These are phyloP conservation scores for Cucumis melo DNA, from an alignment of 306 rosid genomes.

Conservation along the genomic window DNA sequence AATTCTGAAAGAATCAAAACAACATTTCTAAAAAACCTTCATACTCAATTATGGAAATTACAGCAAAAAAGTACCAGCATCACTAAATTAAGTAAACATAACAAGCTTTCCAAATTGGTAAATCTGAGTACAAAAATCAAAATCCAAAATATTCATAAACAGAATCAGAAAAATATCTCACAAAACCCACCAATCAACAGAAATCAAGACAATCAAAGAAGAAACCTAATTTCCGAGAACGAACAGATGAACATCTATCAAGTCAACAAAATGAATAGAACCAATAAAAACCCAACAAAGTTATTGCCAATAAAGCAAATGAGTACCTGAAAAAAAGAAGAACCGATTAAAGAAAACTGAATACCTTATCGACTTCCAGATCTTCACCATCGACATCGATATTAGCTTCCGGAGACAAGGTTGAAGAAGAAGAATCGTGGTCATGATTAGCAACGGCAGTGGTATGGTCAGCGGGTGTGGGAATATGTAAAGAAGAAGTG, in stretches of 20 bases:
- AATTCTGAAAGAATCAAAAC: neutral
- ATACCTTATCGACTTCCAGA: slow-evolving; percentile 21
- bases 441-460: slow-evolving; percentile 13
- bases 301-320: neutral
- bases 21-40: neutral
- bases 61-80: neutral
- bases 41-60: neutral
- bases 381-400: slow-evolving; percentile 16
- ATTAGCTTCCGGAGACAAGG: slow-evolving; percentile 17
- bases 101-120: neutral
- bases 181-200: neutral
- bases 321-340: neutral
- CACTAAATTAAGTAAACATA: neutral
- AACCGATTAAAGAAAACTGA: neutral
- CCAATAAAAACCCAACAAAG: slow-evolving; percentile 1
- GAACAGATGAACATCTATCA: neutral
- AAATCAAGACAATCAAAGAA: neutral
- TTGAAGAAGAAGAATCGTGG: slow-evolving; percentile 13
- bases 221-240: neutral
- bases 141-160: neutral
- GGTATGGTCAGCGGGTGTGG: neutral
- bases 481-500: neutral
- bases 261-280: slow-evolving; percentile 15
- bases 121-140: neutral
- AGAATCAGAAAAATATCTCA: neutral